Percentiles rank a stretch among this genome's conserved stretches.
Evolutionary conservation across 805 yeast genomes (phyloP).

Genomic region (Vanderwaltozyma tropicalis): DNA sequence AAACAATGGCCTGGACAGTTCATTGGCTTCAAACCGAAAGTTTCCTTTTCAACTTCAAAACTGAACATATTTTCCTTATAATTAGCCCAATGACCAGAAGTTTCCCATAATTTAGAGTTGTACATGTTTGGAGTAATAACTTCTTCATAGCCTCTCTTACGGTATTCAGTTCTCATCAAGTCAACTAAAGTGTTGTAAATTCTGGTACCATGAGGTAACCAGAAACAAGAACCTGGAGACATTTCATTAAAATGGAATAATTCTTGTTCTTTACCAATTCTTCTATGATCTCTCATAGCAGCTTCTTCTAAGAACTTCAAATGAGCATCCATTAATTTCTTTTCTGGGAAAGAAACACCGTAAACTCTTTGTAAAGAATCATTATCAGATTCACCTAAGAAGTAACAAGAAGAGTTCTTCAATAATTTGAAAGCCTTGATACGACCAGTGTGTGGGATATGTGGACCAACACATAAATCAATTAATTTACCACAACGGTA

Average conservation of each 20-base stretch:
- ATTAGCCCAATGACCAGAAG: conserved; percentile 98
- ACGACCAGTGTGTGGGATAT: conserved; percentile 93
- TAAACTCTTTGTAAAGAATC: conserved; percentile 95
- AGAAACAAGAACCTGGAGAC: conserved; percentile 97
- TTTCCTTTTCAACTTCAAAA: conserved; percentile 93
- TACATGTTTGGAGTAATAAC: conserved; percentile 99
- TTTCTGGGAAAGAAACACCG: conserved; percentile 98
- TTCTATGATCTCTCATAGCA: conserved; percentile 90
- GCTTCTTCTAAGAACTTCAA: conserved; percentile 93
- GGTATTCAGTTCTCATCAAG: conserved; percentile 72
- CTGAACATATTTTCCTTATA: conserved; percentile 96
- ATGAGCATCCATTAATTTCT: conserved; percentile 90
- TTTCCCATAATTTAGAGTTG: conserved; percentile 95
- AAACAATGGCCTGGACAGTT: conserved; percentile 94
- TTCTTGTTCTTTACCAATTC: conserved; percentile 93
- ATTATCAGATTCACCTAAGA: conserved; percentile 83
- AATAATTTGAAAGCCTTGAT: conserved; percentile 88
- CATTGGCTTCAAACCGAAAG: conserved; percentile 91
- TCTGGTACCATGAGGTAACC: conserved; percentile 99
- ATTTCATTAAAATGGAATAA: conserved; percentile 89
- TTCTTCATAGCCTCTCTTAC: conserved; percentile 92
- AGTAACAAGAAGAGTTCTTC: conserved; percentile 93
- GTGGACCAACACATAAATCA: conserved; percentile 96
- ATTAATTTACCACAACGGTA: conserved; percentile 96
- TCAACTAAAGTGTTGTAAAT: conserved; percentile 83